Conservation (phyloP, 1,284 basidiomycete genomes). For the Trichosporon faecale region DNA sequence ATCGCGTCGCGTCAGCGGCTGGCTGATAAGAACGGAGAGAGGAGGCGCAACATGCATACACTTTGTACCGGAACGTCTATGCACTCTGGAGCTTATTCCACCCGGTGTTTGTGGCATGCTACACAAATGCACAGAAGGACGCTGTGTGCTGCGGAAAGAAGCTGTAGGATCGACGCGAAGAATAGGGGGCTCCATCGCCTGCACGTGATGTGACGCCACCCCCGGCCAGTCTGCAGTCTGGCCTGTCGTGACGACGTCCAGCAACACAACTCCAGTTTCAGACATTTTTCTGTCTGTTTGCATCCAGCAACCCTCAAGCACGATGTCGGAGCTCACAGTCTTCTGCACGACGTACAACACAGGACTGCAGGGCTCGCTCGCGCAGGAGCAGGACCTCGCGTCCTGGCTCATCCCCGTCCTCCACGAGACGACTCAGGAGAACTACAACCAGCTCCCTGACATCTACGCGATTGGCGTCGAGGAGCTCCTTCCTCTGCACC, state of each 20-base stretch:
- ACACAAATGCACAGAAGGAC: neutral
- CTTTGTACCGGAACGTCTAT: neutral
- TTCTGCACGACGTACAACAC: conserved; percentile 53
- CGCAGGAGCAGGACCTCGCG: conserved; percentile 47
- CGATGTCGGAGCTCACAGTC: conserved; percentile 44
- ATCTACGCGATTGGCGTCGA: conserved; percentile 93
- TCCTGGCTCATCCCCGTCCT: conserved; percentile 52
- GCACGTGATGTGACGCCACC: conserved; percentile 9
- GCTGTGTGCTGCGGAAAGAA: neutral
- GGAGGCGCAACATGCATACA: neutral
- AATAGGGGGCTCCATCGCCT: neutral
- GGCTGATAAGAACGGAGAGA: neutral
- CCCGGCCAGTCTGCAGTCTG: neutral
- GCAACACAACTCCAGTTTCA: neutral
- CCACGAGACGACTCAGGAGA: conserved; percentile 31
- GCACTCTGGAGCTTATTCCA: neutral
- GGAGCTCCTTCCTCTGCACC: conserved; percentile 70
- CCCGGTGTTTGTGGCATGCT: neutral
- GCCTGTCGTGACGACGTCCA: neutral
- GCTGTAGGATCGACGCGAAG: neutral
- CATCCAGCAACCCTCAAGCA: neutral
- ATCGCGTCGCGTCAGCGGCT: conserved; percentile 6
- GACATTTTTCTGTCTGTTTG: neutral
- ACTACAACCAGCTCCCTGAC: conserved; percentile 55
- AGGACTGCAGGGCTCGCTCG: conserved; percentile 48